phyloP scores from a whole-genome alignment of 192 early-diverging fungal species.

The Jimgerdemannia flammicorona region DNA sequence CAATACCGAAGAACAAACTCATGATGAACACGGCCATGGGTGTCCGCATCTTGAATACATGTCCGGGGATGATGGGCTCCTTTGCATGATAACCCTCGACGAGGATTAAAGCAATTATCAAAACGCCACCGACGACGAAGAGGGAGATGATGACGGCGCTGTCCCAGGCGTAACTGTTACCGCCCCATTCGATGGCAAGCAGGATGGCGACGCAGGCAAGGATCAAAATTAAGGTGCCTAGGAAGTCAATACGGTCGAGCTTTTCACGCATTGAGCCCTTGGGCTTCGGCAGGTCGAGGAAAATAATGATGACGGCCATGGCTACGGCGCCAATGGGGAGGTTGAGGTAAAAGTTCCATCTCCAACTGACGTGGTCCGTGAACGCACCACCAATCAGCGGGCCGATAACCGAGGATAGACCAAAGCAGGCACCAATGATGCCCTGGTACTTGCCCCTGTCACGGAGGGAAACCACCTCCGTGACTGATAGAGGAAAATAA shows the following conservation, averaged over 20 bases:
- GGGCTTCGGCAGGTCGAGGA: slow-evolving; percentile 44
- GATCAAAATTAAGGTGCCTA: slow-evolving; percentile 29
- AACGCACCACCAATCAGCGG: slow-evolving; percentile 57
- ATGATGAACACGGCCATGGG: slow-evolving; percentile 51
- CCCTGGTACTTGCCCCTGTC: slow-evolving; percentile 81
- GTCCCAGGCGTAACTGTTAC: slow-evolving; percentile 15
- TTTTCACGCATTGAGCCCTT: slow-evolving; percentile 65
- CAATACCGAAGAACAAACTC: slow-evolving; percentile 58
- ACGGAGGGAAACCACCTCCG: slow-evolving; percentile 72
- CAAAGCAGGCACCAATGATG: slow-evolving; percentile 51
- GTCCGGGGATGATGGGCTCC: slow-evolving; percentile 65
- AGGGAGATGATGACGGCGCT: slow-evolving; percentile 12
- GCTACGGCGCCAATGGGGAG: slow-evolving; percentile 68
- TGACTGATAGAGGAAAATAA: slow-evolving; percentile 23
- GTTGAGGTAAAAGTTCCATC: slow-evolving; percentile 84
- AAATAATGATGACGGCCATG: slow-evolving; percentile 37
- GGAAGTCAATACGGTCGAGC: slow-evolving; percentile 33
- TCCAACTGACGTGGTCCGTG: slow-evolving; percentile 49
- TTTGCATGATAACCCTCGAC: slow-evolving; percentile 61
- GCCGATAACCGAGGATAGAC: slow-evolving; percentile 50
- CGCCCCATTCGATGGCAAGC: slow-evolving; percentile 1
- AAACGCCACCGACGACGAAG: slow-evolving; percentile 7
- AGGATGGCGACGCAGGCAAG: slow-evolving; percentile 2
- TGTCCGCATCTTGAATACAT: slow-evolving; percentile 56
- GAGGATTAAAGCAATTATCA: slow-evolving; percentile 39